Percentiles rank a stretch among this genome's conserved stretches.
phyloP scores from a whole-genome alignment of 176 grass and related monocot species.

The Puccinellia tenuiflora region DNA sequence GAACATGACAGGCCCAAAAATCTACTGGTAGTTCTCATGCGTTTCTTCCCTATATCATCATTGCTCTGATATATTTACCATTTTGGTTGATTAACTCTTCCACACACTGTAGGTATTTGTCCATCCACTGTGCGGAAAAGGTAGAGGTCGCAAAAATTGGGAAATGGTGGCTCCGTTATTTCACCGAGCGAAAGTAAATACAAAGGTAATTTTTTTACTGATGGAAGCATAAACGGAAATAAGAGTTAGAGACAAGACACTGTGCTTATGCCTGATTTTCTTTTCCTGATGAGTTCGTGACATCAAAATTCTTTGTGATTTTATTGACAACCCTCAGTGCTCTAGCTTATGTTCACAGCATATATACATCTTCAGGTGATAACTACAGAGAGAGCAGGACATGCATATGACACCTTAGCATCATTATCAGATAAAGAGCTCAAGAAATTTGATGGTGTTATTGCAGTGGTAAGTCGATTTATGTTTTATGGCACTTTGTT shows the following conservation, averaged over 20 bases:
- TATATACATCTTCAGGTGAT: slow-evolving; percentile 55
- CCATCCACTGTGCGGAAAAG: slow-evolving; percentile 94
- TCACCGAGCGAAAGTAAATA: slow-evolving; percentile 64
- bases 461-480: slow-evolving; percentile 74
- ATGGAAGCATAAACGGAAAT: neutral
- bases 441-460: slow-evolving; percentile 76
- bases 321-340: neutral
- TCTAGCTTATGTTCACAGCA: slow-evolving; percentile 7
- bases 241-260: neutral
- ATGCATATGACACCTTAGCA: slow-evolving; percentile 69
- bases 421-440: slow-evolving; percentile 69
- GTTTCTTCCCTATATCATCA: neutral
- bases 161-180: slow-evolving; percentile 76
- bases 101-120: slow-evolving; percentile 73
- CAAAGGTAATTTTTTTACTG: slow-evolving; percentile 43
- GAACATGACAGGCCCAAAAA: slow-evolving; percentile 59
- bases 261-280: neutral
- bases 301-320: neutral
- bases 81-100: neutral
- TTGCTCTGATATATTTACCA: neutral
- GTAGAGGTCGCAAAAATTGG: slow-evolving; percentile 67
- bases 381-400: slow-evolving; percentile 76
- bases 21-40: slow-evolving; percentile 59
- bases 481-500: neutral
- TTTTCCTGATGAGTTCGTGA: slow-evolving; percentile 4